These are phyloP conservation scores for Boletus rufocinnamomeus DNA, from an alignment of 768 basidiomycete species.

Conservation along the genomic window DNA sequence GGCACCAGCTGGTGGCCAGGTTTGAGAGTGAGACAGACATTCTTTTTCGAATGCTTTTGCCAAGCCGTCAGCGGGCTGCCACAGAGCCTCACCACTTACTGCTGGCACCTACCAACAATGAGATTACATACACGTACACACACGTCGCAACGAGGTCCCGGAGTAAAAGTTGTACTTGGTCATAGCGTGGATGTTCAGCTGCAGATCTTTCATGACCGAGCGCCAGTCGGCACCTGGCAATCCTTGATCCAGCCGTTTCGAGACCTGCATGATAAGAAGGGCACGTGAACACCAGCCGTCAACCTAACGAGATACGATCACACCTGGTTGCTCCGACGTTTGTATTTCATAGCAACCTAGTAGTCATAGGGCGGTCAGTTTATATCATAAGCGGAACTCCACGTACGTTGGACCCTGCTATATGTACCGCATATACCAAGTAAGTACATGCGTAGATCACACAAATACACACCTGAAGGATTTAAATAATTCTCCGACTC, in stretches of 20 bases:
- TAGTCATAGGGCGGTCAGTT: slow-evolving; percentile 22
- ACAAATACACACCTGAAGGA: slow-evolving; percentile 30
- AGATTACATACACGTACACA: slow-evolving; percentile 29
- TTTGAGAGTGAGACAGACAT: slow-evolving; percentile 14
- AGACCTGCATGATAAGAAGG: slow-evolving; percentile 30
- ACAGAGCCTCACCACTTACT: slow-evolving; percentile 24
- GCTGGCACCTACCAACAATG: slow-evolving; percentile 24
- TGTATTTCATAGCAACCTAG: slow-evolving; percentile 41
- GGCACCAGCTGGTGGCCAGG: slow-evolving; percentile 13
- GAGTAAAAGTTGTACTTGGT: slow-evolving; percentile 13
- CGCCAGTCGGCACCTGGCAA: slow-evolving; percentile 35
- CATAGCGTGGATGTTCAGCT: slow-evolving; percentile 29
- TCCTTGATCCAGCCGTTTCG: slow-evolving; percentile 38
- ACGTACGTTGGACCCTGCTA: slow-evolving; percentile 32
- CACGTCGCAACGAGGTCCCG: slow-evolving; percentile 24
- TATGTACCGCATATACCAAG: background rate
- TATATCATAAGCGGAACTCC: slow-evolving; percentile 14
- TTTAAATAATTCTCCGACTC: slow-evolving; percentile 32
- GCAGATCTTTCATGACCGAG: slow-evolving; percentile 39
- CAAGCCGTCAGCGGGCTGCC: slow-evolving; percentile 16
- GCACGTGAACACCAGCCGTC: slow-evolving; percentile 27
- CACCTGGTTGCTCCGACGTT: slow-evolving; percentile 37
- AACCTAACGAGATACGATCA: slow-evolving; percentile 21
- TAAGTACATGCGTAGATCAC: slow-evolving; percentile 12
- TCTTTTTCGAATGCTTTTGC: slow-evolving; percentile 15